Percentiles rank a stretch among this genome's conserved stretches.
phyloP scores from a whole-genome alignment of 108 stramenopile genomes.

The Fragilaria radians region DNA sequence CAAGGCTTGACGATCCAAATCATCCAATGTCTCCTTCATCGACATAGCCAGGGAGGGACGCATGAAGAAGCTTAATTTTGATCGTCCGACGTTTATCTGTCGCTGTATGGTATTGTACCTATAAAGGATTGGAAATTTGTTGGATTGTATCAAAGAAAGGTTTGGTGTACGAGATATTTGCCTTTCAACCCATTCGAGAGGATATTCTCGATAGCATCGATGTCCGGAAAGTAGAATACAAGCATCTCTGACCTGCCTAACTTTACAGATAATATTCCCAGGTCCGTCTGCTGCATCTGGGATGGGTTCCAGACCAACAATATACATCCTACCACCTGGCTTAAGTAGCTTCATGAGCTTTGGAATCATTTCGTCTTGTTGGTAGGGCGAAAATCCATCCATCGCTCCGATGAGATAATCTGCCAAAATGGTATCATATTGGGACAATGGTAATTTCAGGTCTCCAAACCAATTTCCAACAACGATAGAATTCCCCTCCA shows the following conservation, averaged over 20 bases:
- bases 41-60: slow-evolving; percentile 42
- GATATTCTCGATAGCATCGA: neutral
- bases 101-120: neutral
- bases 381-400: slow-evolving; percentile 93
- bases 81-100: neutral
- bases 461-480: slow-evolving; percentile 86
- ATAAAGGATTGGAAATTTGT: neutral
- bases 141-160: neutral
- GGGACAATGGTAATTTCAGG: slow-evolving; percentile 15
- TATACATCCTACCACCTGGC: slow-evolving; percentile 64
- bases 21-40: neutral
- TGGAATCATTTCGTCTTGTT: slow-evolving; percentile 85
- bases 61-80: slow-evolving; percentile 75
- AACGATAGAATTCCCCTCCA: slow-evolving; percentile 50
- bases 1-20: slow-evolving; percentile 25
- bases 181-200: neutral
- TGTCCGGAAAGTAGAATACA: neutral
- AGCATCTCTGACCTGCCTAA: neutral
- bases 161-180: neutral
- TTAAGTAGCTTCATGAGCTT: slow-evolving; percentile 66
- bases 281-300: neutral
- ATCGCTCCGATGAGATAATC: slow-evolving; percentile 97
- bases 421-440: slow-evolving; percentile 80
- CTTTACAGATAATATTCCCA: neutral
- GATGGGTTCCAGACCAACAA: neutral